Conservation (phyloP, 192 early-diverging fungal genomes). For the Coemansia sp. region DNA sequence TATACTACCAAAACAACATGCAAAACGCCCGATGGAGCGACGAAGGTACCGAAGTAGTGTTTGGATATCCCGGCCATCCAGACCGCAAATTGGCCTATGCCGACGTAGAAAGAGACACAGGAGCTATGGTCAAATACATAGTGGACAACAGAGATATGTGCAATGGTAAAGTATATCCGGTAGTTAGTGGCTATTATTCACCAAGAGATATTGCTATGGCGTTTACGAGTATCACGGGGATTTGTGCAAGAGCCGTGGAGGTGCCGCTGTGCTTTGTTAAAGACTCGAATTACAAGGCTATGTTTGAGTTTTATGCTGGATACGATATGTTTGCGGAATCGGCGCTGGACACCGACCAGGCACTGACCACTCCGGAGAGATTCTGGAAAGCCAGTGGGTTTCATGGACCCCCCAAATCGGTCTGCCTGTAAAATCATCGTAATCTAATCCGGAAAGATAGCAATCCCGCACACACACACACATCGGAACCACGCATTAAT, state of each 20-base stretch:
- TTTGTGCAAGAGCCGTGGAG: conserved; percentile 6
- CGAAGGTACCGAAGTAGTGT: conserved; percentile 1
- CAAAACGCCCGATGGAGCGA: conserved; percentile 20
- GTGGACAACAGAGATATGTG: conserved; percentile 14
- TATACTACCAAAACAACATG: conserved; percentile 26
- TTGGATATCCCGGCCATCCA: conserved; percentile 13
- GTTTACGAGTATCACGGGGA: conserved; percentile 16
- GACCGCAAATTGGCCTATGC: conserved; percentile 15
- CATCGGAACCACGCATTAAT: too few species aligned
- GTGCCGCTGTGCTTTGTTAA: conserved; percentile 9
- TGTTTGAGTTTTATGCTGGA: conserved; percentile 24
- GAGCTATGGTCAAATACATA: conserved; percentile 19
- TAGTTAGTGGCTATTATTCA: conserved; percentile 22
- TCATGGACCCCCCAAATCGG: conserved; percentile 15
- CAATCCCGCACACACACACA: too few species aligned
- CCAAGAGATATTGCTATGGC: conserved; percentile 18
- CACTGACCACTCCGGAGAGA: conserved; percentile 15
- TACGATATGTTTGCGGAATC: conserved; percentile 18
- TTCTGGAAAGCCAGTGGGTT: conserved; percentile 25
- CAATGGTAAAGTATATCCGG: conserved; percentile 11
- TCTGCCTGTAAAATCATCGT: background rate
- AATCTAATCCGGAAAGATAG: background rate
- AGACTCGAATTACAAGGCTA: conserved; percentile 4
- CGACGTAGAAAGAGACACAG: conserved; percentile 19
- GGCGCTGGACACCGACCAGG: conserved; percentile 5